phyloP scores from a whole-genome alignment of 768 basidiomycete genomes.

The Infundibulicybe gibba region DNA sequence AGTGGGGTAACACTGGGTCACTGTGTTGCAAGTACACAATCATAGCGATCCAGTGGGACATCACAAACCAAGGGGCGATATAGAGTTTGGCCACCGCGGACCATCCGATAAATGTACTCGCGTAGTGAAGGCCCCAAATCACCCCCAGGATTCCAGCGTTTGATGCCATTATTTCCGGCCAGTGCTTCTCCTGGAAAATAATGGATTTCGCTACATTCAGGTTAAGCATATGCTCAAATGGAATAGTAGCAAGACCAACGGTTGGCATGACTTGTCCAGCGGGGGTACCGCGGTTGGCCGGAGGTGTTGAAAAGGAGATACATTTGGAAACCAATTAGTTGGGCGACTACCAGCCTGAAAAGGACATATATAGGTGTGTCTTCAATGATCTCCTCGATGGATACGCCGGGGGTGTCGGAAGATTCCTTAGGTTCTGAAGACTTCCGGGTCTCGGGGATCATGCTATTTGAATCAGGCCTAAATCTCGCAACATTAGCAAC shows the following conservation, averaged over 20 bases:
- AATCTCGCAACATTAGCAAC: not conserved
- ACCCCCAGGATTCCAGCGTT: too few relatives aligned
- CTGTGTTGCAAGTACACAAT: conserved; percentile 64
- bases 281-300: conserved; percentile 69
- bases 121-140: too few relatives aligned
- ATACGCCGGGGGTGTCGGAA: too few relatives aligned
- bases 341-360: not conserved
- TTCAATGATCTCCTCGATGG: not conserved
- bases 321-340: conserved; percentile 65
- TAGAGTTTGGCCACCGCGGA: too few relatives aligned
- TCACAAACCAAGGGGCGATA: not conserved
- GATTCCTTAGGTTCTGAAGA: too few relatives aligned
- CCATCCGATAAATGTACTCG: too few relatives aligned
- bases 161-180: too few relatives aligned
- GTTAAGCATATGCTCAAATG: too few relatives aligned
- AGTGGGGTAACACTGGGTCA: conserved; percentile 56
- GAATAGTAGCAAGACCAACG: conserved; percentile 14
- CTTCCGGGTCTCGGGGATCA: too few relatives aligned
- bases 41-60: conserved; percentile 42
- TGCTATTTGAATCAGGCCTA: too few relatives aligned
- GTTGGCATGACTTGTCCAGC: conserved; percentile 53
- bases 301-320: conserved; percentile 72
- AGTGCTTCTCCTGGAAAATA: too few relatives aligned
- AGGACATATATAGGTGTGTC: not conserved
- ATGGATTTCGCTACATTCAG: too few relatives aligned